These are phyloP conservation scores for Aspergillus sp. DNA, from an alignment of 2,329 filamentous ascomycete species.

Conservation along the genomic window DNA sequence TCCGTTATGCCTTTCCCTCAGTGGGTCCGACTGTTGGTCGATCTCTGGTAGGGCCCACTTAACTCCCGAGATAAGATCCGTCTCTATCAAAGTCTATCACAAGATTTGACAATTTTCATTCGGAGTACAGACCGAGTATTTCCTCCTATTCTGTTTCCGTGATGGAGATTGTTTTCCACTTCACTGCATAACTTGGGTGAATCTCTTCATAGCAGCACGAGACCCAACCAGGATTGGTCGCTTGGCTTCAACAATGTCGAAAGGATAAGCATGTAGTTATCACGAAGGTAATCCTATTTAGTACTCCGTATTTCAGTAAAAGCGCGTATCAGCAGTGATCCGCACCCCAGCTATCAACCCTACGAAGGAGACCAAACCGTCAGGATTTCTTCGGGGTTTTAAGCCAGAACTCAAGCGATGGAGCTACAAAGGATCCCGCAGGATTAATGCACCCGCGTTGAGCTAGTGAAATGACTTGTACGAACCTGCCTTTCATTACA, in stretches of 20 bases:
- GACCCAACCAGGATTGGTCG: background rate
- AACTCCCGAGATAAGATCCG: too few relatives aligned
- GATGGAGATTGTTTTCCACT: too few relatives aligned
- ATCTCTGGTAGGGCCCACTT: too few relatives aligned
- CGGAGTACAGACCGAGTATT: too few relatives aligned
- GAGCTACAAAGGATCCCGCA: background rate
- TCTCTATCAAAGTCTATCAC: too few relatives aligned
- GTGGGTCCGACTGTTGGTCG: too few relatives aligned
- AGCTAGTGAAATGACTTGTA: background rate
- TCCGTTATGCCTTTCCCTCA: too few relatives aligned
- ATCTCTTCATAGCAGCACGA: too few relatives aligned
- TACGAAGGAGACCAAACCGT: background rate
- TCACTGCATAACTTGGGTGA: too few relatives aligned
- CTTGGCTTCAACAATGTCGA: background rate
- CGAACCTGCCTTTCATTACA: constrained; percentile 4
- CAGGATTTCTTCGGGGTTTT: background rate
- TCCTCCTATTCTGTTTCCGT: too few relatives aligned
- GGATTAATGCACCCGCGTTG: background rate
- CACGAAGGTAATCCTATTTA: background rate
- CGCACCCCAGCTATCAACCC: background rate
- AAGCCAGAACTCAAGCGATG: background rate
- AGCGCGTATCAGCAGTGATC: background rate
- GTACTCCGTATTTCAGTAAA: background rate
- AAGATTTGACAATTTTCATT: too few relatives aligned
- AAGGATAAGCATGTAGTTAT: background rate